phyloP scores from a whole-genome alignment of 495 filamentous ascomycete species.

The Penicillium arizonense region DNA sequence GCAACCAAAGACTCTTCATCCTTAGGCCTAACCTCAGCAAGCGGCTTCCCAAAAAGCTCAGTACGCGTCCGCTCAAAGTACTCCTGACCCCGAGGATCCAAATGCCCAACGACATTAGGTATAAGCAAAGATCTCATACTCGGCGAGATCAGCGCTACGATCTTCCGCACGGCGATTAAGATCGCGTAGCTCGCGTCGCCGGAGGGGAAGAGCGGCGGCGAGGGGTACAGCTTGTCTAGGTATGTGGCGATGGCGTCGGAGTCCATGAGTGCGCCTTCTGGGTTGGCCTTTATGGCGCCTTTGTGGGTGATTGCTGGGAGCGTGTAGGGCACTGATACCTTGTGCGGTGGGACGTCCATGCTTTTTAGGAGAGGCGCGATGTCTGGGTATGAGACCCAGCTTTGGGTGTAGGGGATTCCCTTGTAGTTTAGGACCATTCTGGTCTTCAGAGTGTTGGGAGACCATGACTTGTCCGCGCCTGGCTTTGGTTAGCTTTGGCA shows the following conservation, averaged over 20 bases:
- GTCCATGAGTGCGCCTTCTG: conserved; percentile 34
- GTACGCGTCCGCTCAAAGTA: conserved; percentile 33
- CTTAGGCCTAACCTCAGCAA: conserved; percentile 26
- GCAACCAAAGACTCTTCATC: conserved; percentile 13
- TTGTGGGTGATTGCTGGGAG: conserved; percentile 38
- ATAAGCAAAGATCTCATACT: conserved; percentile 11
- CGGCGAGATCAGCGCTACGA: not conserved
- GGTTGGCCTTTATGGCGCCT: conserved; percentile 22
- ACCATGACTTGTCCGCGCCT: conserved; percentile 40
- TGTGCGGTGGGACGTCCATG: conserved; percentile 24
- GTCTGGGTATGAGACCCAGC: conserved; percentile 42
- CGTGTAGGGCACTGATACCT: conserved; percentile 27
- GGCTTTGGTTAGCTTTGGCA: conserved; percentile 2
- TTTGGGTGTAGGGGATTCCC: conserved; percentile 39
- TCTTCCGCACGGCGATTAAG: conserved; percentile 12
- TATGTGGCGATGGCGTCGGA: conserved; percentile 38
- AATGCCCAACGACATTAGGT: conserved; percentile 17
- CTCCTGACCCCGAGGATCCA: conserved; percentile 31
- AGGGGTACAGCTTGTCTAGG: conserved; percentile 34
- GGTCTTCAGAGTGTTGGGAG: conserved; percentile 38
- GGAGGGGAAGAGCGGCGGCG: conserved; percentile 29
- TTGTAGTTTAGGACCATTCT: conserved; percentile 43
- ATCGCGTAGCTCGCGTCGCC: conserved; percentile 33
- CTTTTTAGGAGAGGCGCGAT: conserved; percentile 32
- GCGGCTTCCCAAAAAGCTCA: conserved; percentile 27